A percentile compares a stretch with the other conserved stretches of the same genome.
phyloP scores from a whole-genome alignment of 2,329 filamentous ascomycete species.

The Trichoderma sp. region DNA sequence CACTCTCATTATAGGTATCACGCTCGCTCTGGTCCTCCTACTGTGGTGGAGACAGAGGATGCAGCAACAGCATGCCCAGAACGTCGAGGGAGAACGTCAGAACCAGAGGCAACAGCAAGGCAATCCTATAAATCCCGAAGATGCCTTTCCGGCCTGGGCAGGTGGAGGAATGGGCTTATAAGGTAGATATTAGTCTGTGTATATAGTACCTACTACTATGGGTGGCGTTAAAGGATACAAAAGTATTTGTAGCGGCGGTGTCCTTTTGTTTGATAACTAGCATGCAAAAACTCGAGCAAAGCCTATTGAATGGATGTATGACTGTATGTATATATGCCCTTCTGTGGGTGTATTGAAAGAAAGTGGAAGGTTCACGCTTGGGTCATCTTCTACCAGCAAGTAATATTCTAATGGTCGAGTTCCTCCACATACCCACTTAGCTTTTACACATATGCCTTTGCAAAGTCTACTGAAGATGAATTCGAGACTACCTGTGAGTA shows the following conservation, averaged over 20 bases:
- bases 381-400: not conserved
- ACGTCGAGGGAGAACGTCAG: constrained; percentile 40
- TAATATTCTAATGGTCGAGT: not conserved
- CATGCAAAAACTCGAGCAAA: not conserved
- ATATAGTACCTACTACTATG: constrained; percentile 24
- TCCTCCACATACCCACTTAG: not conserved
- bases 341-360: not conserved
- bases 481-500: no score
- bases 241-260: constrained; percentile 19
- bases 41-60: constrained; percentile 79
- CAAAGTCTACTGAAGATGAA: not conserved
- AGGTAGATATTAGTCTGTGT: constrained; percentile 25
- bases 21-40: constrained; percentile 73
- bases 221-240: constrained; percentile 32
- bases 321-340: not conserved
- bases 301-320: not conserved
- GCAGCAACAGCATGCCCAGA: constrained; percentile 58
- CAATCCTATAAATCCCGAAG: constrained; percentile 33
- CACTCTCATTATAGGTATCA: constrained; percentile 78
- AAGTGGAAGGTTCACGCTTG: not conserved
- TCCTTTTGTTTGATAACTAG: not conserved
- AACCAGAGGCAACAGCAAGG: constrained; percentile 41
- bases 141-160: constrained; percentile 44
- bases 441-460: not conserved
- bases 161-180: constrained; percentile 44